phyloP scores from a whole-genome alignment of 148 eudicot genomes.

The Chenopodium quinoa region DNA sequence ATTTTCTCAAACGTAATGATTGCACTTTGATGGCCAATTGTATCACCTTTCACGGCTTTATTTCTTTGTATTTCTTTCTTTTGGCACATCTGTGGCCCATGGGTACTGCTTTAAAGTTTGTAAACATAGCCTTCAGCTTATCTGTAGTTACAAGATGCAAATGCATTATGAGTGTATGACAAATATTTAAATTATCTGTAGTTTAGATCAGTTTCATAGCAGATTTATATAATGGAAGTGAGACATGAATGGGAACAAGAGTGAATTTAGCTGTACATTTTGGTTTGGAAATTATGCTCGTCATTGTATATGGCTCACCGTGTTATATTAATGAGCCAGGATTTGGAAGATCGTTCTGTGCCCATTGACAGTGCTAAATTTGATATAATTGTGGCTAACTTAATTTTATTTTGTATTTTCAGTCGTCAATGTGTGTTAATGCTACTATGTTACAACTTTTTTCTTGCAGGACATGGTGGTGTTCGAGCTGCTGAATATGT shows the following conservation, averaged over 20 bases:
- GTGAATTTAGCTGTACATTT: neutral
- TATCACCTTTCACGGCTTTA: neutral
- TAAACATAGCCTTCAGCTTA: neutral
- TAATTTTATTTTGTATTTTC: neutral
- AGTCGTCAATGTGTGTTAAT: neutral
- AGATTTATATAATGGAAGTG: neutral
- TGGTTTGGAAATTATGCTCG: neutral
- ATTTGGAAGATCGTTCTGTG: neutral
- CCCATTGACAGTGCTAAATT: neutral
- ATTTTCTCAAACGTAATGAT: too few species aligned
- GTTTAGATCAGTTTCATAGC: neutral
- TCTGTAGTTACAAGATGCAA: neutral
- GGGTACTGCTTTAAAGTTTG: neutral
- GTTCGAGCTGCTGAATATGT: conserved; percentile 98
- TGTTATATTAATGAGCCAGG: neutral
- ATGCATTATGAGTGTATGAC: neutral
- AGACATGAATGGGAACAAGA: neutral
- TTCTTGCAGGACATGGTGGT: conserved; percentile 83
- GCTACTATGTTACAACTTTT: neutral
- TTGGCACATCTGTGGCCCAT: neutral
- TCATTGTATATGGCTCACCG: neutral
- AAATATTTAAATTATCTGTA: too few species aligned
- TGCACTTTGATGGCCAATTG: too few species aligned
- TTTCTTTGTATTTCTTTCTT: neutral
- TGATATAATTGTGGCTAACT: neutral